Conservation (phyloP, 306 rosid genomes). For the Quercus gilva region DNA sequence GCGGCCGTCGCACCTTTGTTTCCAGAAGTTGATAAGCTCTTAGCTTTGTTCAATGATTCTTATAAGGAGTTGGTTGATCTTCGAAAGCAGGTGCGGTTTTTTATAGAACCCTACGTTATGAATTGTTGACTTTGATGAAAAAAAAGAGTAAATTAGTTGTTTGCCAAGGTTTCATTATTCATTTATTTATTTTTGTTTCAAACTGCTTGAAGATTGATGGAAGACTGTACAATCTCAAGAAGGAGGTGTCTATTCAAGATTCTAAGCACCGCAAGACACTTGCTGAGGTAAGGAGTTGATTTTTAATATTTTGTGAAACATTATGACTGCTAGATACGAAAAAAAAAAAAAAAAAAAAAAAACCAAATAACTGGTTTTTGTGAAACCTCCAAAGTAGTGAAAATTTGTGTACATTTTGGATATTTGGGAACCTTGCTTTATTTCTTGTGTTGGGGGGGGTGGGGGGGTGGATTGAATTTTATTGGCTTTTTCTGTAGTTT, state of each 20-base stretch:
- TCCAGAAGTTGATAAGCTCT: constrained; percentile 85
- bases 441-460: no score
- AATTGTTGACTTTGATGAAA: not conserved
- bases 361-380: no score
- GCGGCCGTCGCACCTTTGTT: constrained; percentile 63
- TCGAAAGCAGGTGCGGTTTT: constrained; percentile 68
- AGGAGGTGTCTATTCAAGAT: constrained; percentile 88
- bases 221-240: constrained; percentile 73
- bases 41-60: constrained; percentile 85
- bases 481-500: no score
- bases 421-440: no score
- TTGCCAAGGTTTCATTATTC: not conserved
- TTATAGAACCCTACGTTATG: not conserved
- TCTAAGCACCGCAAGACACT: constrained; percentile 93
- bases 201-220: constrained; percentile 73
- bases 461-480: no score
- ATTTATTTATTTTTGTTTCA: not conserved
- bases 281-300: constrained; percentile 61
- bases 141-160: not conserved
- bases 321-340: not conserved
- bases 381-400: no score
- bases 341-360: no score
- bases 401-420: no score
- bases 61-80: constrained; percentile 90
- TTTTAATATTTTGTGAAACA: not conserved